These are phyloP conservation scores for Ordospora pajunii DNA, from an alignment of 371 early-diverging fungal species.

Conservation along the genomic window DNA sequence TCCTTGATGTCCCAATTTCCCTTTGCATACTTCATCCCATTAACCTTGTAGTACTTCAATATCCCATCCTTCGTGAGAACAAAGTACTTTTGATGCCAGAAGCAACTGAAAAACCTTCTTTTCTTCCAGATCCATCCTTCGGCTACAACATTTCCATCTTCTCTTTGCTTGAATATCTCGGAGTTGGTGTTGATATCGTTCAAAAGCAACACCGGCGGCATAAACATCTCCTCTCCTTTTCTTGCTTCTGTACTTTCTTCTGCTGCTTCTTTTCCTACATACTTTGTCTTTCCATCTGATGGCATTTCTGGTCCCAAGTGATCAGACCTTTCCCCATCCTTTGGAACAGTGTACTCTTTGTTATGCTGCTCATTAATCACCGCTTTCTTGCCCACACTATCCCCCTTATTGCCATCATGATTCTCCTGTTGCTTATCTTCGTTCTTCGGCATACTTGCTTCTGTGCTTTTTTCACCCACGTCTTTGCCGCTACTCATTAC, in stretches of 20 bases:
- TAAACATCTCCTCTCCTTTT: not conserved
- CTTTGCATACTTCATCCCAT: constrained; percentile 37
- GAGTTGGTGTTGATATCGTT: not conserved
- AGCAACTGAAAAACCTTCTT: constrained; percentile 48
- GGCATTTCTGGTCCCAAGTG: not conserved
- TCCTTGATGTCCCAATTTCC: constrained; percentile 42
- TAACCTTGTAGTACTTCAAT: constrained; percentile 39
- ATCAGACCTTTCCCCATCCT: not conserved
- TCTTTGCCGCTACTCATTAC: not conserved
- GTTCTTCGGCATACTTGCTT: not conserved
- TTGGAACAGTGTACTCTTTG: not conserved
- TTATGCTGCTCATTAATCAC: not conserved
- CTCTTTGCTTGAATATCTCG: constrained; percentile 40
- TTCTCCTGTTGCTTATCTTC: not conserved
- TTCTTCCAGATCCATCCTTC: constrained; percentile 50
- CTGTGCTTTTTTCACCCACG: not conserved
- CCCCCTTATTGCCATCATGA: not conserved
- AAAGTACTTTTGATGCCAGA: constrained; percentile 56
- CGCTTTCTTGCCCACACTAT: not conserved
- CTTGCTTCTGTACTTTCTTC: not conserved
- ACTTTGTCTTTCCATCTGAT: not conserved
- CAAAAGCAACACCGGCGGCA: not conserved
- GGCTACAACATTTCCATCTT: constrained; percentile 9
- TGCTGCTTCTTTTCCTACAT: not conserved
- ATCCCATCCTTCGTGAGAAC: constrained; percentile 44